Conservation (phyloP, 192 early-diverging fungal genomes). For the Gaertneriomyces semiglobifer region DNA sequence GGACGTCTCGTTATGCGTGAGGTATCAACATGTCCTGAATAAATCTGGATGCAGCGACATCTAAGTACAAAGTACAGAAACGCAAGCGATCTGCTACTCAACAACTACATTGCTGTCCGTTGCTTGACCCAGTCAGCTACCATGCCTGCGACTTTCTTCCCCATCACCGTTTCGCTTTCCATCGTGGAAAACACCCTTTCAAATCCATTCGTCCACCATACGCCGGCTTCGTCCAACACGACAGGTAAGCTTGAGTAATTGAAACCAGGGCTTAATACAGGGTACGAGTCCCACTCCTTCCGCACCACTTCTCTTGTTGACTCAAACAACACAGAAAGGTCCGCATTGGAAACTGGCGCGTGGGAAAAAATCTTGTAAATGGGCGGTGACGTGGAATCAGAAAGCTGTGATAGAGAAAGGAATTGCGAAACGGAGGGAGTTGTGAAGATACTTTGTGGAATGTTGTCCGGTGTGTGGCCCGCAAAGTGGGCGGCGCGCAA, state of each 20-base stretch:
- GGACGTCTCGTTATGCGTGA: no score
- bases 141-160: slow-evolving; percentile 3
- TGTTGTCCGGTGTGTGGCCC: background rate
- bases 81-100: no score
- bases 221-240: slow-evolving; percentile 8
- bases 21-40: no score
- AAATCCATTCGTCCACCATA: slow-evolving; percentile 18
- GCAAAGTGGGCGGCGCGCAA: slow-evolving; percentile 4
- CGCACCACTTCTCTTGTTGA: slow-evolving; percentile 1
- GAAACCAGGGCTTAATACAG: background rate
- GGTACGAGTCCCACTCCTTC: slow-evolving; percentile 20
- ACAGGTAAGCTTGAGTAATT: background rate
- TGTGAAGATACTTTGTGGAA: slow-evolving; percentile 10
- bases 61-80: no score
- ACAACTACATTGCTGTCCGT: background rate
- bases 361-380: slow-evolving; percentile 25
- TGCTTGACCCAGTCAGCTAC: slow-evolving; percentile 19
- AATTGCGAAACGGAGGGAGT: slow-evolving; percentile 8
- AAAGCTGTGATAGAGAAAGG: background rate
- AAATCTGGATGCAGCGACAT: no score
- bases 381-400: background rate
- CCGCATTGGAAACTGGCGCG: background rate
- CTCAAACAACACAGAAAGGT: slow-evolving; percentile 6
- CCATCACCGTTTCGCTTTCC: slow-evolving; percentile 20
- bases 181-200: slow-evolving; percentile 22